Conservation (phyloP, 148 eudicot genomes). For the Persicaria tinctoria region DNA sequence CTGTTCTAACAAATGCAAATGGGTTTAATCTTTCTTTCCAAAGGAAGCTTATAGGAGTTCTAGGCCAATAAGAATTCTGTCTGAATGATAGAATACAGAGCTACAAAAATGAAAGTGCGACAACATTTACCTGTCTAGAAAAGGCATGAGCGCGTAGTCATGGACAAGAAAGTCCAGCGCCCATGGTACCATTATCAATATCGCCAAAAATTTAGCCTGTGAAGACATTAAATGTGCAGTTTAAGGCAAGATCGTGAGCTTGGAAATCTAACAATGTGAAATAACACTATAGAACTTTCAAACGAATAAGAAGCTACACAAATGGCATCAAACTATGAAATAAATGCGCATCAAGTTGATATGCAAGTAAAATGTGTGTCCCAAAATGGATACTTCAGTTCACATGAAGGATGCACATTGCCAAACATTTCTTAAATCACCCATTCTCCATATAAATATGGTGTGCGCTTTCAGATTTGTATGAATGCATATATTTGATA, state of each 20-base stretch:
- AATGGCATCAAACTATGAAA: background rate
- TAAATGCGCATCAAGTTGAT: background rate
- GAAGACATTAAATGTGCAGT: conserved; percentile 16
- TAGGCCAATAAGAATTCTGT: background rate
- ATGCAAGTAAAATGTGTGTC: no score
- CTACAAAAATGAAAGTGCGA: conserved; percentile 3
- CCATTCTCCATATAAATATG: no score
- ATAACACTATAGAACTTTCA: background rate
- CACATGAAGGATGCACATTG: no score
- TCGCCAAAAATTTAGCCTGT: conserved; percentile 95
- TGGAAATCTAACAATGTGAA: background rate
- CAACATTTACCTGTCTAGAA: conserved; percentile 77
- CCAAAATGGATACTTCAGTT: no score
- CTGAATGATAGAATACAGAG: background rate
- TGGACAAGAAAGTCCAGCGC: conserved; percentile 84
- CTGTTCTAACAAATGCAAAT: background rate
- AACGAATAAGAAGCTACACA: background rate
- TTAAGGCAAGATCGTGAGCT: conserved; percentile 4
- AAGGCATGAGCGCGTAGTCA: conserved; percentile 93
- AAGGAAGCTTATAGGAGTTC: background rate
- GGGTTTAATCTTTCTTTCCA: background rate
- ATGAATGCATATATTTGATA: no score
- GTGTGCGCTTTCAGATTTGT: no score
- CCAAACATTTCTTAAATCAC: no score
- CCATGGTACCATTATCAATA: conserved; percentile 72